These are phyloP conservation scores for Kluyveromyces sp. DNA, from an alignment of 1,139 yeast species.

Conservation along the genomic window DNA sequence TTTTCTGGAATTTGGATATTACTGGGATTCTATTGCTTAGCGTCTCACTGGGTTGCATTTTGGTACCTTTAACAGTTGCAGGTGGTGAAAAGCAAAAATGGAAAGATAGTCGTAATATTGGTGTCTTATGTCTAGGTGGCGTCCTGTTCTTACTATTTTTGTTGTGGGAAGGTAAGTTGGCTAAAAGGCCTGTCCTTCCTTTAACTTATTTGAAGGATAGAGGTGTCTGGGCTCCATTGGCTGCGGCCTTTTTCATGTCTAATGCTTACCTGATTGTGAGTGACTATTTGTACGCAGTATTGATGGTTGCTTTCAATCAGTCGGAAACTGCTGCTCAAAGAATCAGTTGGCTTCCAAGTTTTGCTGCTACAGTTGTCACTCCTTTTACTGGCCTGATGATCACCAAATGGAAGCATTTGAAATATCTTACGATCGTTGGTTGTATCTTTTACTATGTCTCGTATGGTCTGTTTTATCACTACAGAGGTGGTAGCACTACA, in stretches of 20 bases:
- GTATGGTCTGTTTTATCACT: conserved; percentile 48
- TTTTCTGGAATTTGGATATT: conserved; percentile 46
- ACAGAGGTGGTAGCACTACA: conserved; percentile 44
- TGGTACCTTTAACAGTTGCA: conserved; percentile 47
- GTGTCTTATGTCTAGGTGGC: conserved; percentile 55
- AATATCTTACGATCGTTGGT: conserved; percentile 53
- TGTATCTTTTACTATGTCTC: conserved; percentile 46
- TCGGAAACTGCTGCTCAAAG: conserved; percentile 54
- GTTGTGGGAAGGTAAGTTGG: conserved; percentile 44
- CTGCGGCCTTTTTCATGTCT: conserved; percentile 35
- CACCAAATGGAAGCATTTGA: conserved; percentile 43
- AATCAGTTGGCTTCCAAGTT: conserved; percentile 55
- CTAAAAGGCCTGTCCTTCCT: conserved; percentile 55
- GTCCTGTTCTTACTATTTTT: conserved; percentile 45
- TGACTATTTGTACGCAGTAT: conserved; percentile 55
- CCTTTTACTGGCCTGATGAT: conserved; percentile 51
- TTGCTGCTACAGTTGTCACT: conserved; percentile 54
- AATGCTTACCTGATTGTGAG: conserved; percentile 59
- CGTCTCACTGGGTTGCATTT: conserved; percentile 47
- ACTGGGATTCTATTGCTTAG: conserved; percentile 46
- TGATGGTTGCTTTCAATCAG: conserved; percentile 52
- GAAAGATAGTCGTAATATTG: conserved; percentile 52
- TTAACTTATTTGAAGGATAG: conserved; percentile 48
- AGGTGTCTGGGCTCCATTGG: conserved; percentile 56
- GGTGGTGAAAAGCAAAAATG: conserved; percentile 50